These are phyloP conservation scores for Craspedostauros australis DNA, from an alignment of 108 stramenopile species.

Conservation along the genomic window DNA sequence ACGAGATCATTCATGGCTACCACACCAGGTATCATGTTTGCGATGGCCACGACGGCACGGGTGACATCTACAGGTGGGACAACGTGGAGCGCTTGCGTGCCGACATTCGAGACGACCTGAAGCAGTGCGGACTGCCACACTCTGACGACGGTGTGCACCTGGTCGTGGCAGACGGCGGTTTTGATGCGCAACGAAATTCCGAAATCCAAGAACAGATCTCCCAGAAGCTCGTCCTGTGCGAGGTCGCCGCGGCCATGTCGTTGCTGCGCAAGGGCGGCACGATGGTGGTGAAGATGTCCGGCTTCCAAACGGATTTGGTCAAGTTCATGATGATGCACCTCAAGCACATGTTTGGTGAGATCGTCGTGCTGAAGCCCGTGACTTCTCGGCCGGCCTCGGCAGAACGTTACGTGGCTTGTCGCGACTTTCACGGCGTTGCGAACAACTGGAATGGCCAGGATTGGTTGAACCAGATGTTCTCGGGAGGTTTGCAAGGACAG, in stretches of 20 bases:
- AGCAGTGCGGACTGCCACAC: neutral
- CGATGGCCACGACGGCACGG: slow-evolving; percentile 65
- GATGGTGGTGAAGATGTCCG: slow-evolving; percentile 76
- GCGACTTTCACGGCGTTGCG: slow-evolving; percentile 40
- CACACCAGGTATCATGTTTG: slow-evolving; percentile 40
- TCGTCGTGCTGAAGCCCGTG: slow-evolving; percentile 68
- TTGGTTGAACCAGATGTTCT: slow-evolving; percentile 53
- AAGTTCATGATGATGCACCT: slow-evolving; percentile 29
- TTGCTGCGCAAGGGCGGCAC: slow-evolving; percentile 53
- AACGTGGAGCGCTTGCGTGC: slow-evolving; percentile 49
- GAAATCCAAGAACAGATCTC: slow-evolving; percentile 69
- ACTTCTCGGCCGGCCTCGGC: slow-evolving; percentile 79
- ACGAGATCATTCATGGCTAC: slow-evolving; percentile 2
- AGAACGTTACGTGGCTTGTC: slow-evolving; percentile 74
- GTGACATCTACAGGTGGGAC: slow-evolving; percentile 80
- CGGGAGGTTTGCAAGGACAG: slow-evolving; percentile 33
- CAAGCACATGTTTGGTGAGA: slow-evolving; percentile 43
- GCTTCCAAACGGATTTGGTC: slow-evolving; percentile 49
- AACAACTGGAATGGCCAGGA: slow-evolving; percentile 33
- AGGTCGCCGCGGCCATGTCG: slow-evolving; percentile 63
- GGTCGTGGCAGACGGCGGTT: slow-evolving; percentile 84
- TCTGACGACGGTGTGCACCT: slow-evolving; percentile 34
- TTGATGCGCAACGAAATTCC: slow-evolving; percentile 84
- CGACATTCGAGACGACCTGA: slow-evolving; percentile 28
- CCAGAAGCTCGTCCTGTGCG: slow-evolving; percentile 63